Conservation (phyloP, 75 land plant species). For the Pinus taeda region DNA sequence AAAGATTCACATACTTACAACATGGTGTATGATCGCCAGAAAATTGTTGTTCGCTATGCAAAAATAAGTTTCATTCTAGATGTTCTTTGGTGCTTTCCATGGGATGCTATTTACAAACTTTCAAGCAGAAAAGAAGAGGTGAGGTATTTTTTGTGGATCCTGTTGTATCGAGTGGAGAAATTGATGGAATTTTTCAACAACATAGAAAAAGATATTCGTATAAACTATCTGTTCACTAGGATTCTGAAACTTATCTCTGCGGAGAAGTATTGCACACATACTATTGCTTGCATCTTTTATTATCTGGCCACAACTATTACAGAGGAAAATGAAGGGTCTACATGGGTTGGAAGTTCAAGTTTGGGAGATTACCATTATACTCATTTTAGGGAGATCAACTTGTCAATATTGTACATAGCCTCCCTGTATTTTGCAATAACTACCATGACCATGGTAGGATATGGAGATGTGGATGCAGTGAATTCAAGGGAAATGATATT, state of each 20-base stretch:
- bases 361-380: constrained; percentile 56
- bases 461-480: constrained; percentile 89
- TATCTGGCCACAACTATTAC: constrained; percentile 83
- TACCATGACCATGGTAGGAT: constrained; percentile 81
- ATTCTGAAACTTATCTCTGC: constrained; percentile 77
- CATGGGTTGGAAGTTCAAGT: constrained; percentile 78
- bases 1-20: constrained; percentile 59
- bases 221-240: constrained; percentile 73
- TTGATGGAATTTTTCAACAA: constrained; percentile 49
- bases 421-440: constrained; percentile 73
- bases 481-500: constrained; percentile 88
- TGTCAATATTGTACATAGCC: constrained; percentile 54
- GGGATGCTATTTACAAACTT: constrained; percentile 67
- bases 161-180: constrained; percentile 55
- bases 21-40: constrained; percentile 34
- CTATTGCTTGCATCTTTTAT: constrained; percentile 90
- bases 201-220: constrained; percentile 75
- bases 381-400: constrained; percentile 56
- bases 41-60: constrained; percentile 58
- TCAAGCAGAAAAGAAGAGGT: constrained; percentile 62
- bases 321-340: constrained; percentile 45
- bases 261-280: constrained; percentile 90
- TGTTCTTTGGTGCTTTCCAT: constrained; percentile 68
- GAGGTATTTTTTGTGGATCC: constrained; percentile 77
- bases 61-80: constrained; percentile 58